Conservation (phyloP, 805 yeast species). For the Maudiozyma bulderi region DNA sequence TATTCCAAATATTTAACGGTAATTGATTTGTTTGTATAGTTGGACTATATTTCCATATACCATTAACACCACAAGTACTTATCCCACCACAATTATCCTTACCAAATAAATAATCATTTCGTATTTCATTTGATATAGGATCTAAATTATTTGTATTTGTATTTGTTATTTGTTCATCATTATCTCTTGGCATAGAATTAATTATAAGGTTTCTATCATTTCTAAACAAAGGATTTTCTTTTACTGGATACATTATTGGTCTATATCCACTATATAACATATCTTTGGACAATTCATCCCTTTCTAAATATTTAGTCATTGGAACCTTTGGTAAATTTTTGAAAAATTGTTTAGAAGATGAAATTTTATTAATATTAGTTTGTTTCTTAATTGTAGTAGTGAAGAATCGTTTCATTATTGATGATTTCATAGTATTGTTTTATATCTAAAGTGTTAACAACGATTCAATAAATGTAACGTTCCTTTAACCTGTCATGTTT, state of each 20-base stretch:
- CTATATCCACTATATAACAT: conserved; percentile 27
- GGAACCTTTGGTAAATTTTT: conserved; percentile 27
- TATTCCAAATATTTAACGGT: conserved; percentile 23
- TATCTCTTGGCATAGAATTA: neutral
- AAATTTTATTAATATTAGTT: neutral
- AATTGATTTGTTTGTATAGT: conserved; percentile 14
- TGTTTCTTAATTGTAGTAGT: neutral
- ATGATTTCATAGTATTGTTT: too few species aligned
- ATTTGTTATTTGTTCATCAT: neutral
- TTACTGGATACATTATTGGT: conserved; percentile 26
- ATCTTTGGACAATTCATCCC: conserved; percentile 20
- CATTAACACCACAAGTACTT: conserved; percentile 24
- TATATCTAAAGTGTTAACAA: too few species aligned
- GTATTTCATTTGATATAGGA: neutral
- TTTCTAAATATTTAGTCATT: conserved; percentile 24
- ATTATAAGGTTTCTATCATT: conserved; percentile 1
- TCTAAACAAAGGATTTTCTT: conserved; percentile 25
- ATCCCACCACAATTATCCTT: conserved; percentile 20
- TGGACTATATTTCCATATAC: conserved; percentile 25
- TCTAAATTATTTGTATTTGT: neutral
- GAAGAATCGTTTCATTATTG: conserved; percentile 7
- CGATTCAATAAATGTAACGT: too few species aligned
- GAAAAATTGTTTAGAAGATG: neutral
- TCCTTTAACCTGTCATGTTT: too few species aligned
- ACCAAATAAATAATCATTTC: conserved; percentile 4